Conservation (phyloP, 1,284 basidiomycete species). For the Ustilago sp. region DNA sequence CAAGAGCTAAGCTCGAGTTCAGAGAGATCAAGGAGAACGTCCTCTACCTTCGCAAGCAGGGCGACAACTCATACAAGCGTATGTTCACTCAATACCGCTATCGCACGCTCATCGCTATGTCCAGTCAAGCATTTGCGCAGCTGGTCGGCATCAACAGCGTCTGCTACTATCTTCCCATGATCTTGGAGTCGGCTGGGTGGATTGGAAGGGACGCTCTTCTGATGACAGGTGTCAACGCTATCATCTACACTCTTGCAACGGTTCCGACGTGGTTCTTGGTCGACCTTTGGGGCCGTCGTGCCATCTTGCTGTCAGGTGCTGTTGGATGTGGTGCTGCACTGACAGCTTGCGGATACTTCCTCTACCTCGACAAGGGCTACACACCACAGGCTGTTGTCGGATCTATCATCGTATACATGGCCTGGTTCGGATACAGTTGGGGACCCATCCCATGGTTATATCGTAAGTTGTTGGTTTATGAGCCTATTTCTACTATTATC, state of each 20-base stretch:
- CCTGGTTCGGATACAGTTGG: constrained; percentile 80
- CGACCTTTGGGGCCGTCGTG: constrained; percentile 88
- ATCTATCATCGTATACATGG: constrained; percentile 91
- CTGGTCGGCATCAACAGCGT: constrained; percentile 77
- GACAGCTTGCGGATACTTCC: constrained; percentile 86
- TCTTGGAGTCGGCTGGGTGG: constrained; percentile 84
- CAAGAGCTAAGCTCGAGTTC: constrained; percentile 84
- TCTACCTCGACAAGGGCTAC: constrained; percentile 81
- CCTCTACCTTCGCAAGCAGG: constrained; percentile 70
- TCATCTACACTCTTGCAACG: constrained; percentile 77
- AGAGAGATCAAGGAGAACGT: constrained; percentile 87
- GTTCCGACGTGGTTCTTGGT: constrained; percentile 88
- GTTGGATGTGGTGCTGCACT: constrained; percentile 80
- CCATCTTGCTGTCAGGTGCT: constrained; percentile 92
- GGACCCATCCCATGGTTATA: constrained; percentile 88
- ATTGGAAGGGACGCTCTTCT: constrained; percentile 94
- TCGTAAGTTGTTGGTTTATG: constrained; percentile 1
- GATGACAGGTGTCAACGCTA: constrained; percentile 83
- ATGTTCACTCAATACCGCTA: constrained; percentile 92
- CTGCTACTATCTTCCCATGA: constrained; percentile 82
- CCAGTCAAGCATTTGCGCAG: constrained; percentile 94
- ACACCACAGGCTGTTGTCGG: constrained; percentile 86
- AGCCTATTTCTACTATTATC: not conserved
- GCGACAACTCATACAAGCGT: constrained; percentile 81
- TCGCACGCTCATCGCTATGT: constrained; percentile 95